Conservation (phyloP, 371 early-diverging fungal species). For the Lichtheimia hyalospora region DNA sequence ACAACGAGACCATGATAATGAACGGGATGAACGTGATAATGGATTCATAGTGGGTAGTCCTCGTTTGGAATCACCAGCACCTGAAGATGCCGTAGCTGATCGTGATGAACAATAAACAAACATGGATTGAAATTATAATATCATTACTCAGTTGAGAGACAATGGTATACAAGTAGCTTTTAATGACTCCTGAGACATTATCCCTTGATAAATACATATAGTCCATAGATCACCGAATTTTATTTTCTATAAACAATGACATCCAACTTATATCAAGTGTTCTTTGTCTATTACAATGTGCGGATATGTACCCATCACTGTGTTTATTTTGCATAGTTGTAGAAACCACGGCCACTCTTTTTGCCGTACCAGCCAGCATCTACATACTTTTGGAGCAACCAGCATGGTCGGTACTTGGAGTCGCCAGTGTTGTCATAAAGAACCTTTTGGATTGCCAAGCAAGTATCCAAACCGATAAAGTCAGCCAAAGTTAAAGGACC, state of each 20-base stretch:
- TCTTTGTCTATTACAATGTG: no score
- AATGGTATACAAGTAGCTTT: no score
- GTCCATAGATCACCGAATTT: no score
- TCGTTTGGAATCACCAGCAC: conserved; percentile 9
- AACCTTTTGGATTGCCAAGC: conserved; percentile 95
- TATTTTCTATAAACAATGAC: no score
- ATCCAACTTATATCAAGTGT: no score
- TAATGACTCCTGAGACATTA: no score
- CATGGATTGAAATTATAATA: no score
- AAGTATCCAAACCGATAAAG: conserved; percentile 97
- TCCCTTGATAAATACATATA: no score
- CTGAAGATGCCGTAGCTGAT: conserved; percentile 14
- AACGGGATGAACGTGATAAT: neutral
- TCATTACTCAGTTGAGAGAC: no score
- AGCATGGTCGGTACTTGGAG: conserved; percentile 93
- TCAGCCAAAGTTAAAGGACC: conserved; percentile 97
- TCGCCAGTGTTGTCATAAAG: conserved; percentile 95
- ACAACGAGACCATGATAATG: neutral
- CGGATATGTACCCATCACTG: no score
- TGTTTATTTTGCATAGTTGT: conserved; percentile 57
- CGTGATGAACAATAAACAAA: neutral
- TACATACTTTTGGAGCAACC: conserved; percentile 91
- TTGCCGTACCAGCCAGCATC: conserved; percentile 98
- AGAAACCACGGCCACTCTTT: conserved; percentile 91
- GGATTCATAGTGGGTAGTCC: neutral